A percentile compares a stretch with the other conserved stretches of the same genome.
Evolutionary conservation across 2,329 filamentous ascomycete genomes (phyloP).

Genomic region (Sarocladium oryzae): DNA sequence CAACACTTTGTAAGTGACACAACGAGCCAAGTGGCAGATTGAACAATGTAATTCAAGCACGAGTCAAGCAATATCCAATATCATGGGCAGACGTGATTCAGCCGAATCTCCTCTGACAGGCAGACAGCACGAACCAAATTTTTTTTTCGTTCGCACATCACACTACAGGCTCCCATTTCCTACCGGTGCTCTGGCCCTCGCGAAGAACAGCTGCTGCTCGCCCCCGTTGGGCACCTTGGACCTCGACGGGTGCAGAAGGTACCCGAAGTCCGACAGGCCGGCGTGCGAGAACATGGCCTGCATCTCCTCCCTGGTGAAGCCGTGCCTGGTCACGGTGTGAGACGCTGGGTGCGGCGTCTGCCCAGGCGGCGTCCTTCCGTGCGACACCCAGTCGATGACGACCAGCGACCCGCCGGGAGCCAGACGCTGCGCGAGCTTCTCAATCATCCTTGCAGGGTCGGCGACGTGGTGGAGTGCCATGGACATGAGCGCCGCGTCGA

Average conservation of each 20-base stretch:
- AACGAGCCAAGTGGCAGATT: too few relatives aligned
- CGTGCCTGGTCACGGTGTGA: constrained; percentile 13
- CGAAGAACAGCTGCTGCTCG: constrained; percentile 21
- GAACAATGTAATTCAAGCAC: too few relatives aligned
- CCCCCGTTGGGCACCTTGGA: constrained; percentile 19
- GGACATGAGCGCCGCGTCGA: constrained; percentile 27
- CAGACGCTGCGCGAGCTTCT: constrained; percentile 21
- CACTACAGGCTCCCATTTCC: neutral
- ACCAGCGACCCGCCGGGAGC: constrained; percentile 24
- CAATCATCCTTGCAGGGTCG: constrained; percentile 21
- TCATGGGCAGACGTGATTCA: too few relatives aligned
- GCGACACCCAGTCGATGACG: constrained; percentile 25
- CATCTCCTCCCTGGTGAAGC: constrained; percentile 19
- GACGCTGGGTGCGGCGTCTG: constrained; percentile 1
- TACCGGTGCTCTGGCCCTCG: constrained; percentile 7
- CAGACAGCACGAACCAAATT: too few relatives aligned
- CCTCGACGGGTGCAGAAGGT: constrained; percentile 17
- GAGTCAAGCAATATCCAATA: too few relatives aligned
- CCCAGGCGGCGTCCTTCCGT: neutral
- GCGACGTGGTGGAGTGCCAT: constrained; percentile 31
- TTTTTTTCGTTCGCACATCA: too few relatives aligned
- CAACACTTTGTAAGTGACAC: too few relatives aligned
- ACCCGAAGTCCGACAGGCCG: constrained; percentile 18
- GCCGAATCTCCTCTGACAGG: too few relatives aligned
- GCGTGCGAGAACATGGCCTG: constrained; percentile 16